These are phyloP conservation scores for Globisporangium cylindrosporum DNA, from an alignment of 352 stramenopile species.

Conservation along the genomic window DNA sequence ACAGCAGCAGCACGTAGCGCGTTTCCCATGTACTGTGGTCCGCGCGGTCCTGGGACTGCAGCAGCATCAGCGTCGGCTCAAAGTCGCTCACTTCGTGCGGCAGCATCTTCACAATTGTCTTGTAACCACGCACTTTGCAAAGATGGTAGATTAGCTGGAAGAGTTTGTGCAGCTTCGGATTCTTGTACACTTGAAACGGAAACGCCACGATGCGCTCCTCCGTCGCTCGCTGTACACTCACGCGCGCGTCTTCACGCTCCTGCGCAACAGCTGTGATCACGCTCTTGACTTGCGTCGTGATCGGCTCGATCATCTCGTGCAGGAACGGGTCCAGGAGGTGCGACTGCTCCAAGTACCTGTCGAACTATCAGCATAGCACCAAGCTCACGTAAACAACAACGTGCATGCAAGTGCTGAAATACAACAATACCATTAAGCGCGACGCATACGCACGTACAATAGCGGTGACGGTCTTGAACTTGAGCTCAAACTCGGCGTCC, in stretches of 20 bases:
- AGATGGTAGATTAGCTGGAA: conserved; percentile 94
- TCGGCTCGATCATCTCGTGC: conserved; percentile 60
- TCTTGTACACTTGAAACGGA: conserved; percentile 73
- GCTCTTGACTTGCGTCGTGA: conserved; percentile 65
- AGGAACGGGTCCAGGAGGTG: conserved; percentile 90
- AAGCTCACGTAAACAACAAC: neutral
- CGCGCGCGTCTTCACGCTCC: conserved; percentile 16
- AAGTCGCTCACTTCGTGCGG: conserved; percentile 96
- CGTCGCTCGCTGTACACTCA: neutral
- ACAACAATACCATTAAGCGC: neutral
- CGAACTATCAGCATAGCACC: conserved; percentile 38
- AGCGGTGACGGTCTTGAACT: conserved; percentile 36
- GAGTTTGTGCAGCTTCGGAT: conserved; percentile 75
- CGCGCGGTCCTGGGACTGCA: conserved; percentile 84
- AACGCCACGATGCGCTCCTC: conserved; percentile 36
- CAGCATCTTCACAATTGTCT: conserved; percentile 95
- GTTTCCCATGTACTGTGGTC: conserved; percentile 75
- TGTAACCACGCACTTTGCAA: conserved; percentile 96
- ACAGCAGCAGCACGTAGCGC: conserved; percentile 92
- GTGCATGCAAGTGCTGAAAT: too few relatives aligned
- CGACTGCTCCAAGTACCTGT: conserved; percentile 88
- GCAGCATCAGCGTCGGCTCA: conserved; percentile 90
- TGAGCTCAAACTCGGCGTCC: conserved; percentile 37
- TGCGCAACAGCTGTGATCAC: conserved; percentile 41
- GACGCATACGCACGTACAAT: conserved; percentile 40